These are phyloP conservation scores for Grifola frondosa DNA, from an alignment of 1,284 basidiomycete genomes.

Conservation along the genomic window DNA sequence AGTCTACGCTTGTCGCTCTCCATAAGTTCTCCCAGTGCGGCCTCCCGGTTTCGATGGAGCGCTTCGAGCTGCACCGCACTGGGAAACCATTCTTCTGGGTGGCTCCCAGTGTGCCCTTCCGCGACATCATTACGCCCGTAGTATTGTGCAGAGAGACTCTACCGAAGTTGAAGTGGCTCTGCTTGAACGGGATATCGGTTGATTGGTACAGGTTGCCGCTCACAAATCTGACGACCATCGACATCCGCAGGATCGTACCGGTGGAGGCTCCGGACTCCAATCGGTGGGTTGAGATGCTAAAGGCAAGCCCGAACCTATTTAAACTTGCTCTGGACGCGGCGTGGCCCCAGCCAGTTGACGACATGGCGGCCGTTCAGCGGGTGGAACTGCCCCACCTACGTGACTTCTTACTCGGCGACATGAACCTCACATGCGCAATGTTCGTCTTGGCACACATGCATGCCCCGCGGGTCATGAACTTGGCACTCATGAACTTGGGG, in stretches of 20 bases:
- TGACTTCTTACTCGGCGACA: slow-evolving; percentile 53
- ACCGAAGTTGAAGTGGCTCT: slow-evolving; percentile 44
- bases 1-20: slow-evolving; percentile 47
- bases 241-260: slow-evolving; percentile 56
- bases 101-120: neutral
- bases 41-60: slow-evolving; percentile 43
- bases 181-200: slow-evolving; percentile 54
- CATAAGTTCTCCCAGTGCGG: slow-evolving; percentile 43
- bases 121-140: slow-evolving; percentile 22
- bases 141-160: slow-evolving; percentile 48
- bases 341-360: slow-evolving; percentile 42
- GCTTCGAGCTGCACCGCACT: slow-evolving; percentile 57
- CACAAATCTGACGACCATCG: slow-evolving; percentile 54
- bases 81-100: slow-evolving; percentile 28
- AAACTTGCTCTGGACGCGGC: slow-evolving; percentile 60
- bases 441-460: slow-evolving; percentile 45
- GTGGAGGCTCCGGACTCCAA: slow-evolving; percentile 44
- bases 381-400: slow-evolving; percentile 46
- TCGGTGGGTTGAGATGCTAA: slow-evolving; percentile 52
- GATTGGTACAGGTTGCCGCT: slow-evolving; percentile 51
- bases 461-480: slow-evolving; percentile 51
- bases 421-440: slow-evolving; percentile 44
- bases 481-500: slow-evolving; percentile 51
- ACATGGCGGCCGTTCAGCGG: slow-evolving; percentile 7
- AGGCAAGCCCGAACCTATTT: slow-evolving; percentile 44